A percentile compares a stretch with the other conserved stretches of the same genome.
These are phyloP conservation scores for Magnaporthiopsis incrustans DNA, from an alignment of 2,329 filamentous ascomycete genomes.

Conservation along the genomic window DNA sequence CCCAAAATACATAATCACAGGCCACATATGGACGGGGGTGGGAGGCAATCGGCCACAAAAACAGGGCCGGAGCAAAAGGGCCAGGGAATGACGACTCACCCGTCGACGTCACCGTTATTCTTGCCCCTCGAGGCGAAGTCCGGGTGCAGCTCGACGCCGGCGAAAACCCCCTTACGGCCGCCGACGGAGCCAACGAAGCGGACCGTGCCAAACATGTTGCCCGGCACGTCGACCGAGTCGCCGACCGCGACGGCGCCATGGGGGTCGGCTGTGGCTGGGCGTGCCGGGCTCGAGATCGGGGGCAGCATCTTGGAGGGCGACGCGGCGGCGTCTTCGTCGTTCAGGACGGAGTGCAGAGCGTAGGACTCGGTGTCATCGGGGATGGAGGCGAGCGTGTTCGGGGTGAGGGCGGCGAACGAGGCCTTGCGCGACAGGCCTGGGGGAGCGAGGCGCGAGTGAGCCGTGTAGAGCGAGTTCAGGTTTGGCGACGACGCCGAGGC, in stretches of 20 bases:
- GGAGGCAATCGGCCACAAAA: not conserved
- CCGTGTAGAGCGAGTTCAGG: slow-evolving; percentile 42
- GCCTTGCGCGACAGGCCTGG: slow-evolving; percentile 57
- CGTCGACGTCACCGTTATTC: slow-evolving; percentile 93
- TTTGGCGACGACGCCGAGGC: slow-evolving; percentile 51
- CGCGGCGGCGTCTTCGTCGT: slow-evolving; percentile 26
- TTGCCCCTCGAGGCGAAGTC: slow-evolving; percentile 82
- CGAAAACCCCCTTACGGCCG: slow-evolving; percentile 86
- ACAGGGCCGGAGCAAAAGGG: not conserved
- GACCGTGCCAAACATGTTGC: slow-evolving; percentile 83
- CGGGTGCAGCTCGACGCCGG: slow-evolving; percentile 77
- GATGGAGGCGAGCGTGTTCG: slow-evolving; percentile 53
- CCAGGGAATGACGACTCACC: slow-evolving; percentile 47
- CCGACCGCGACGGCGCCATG: slow-evolving; percentile 57
- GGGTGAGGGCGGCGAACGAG: slow-evolving; percentile 62
- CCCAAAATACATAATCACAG: not conserved
- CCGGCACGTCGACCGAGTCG: slow-evolving; percentile 83
- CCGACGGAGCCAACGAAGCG: slow-evolving; percentile 82
- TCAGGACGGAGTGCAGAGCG: slow-evolving; percentile 43
- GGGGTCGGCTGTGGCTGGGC: slow-evolving; percentile 32
- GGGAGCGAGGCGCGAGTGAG: slow-evolving; percentile 38
- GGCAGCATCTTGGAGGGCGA: slow-evolving; percentile 38
- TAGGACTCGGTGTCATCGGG: slow-evolving; percentile 60
- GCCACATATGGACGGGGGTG: not conserved
- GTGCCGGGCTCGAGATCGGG: slow-evolving; percentile 44